Percentiles rank a stretch among this genome's conserved stretches.
Conservation (phyloP, 192 early-diverging fungal genomes). For the Linnemannia elongata region DNA sequence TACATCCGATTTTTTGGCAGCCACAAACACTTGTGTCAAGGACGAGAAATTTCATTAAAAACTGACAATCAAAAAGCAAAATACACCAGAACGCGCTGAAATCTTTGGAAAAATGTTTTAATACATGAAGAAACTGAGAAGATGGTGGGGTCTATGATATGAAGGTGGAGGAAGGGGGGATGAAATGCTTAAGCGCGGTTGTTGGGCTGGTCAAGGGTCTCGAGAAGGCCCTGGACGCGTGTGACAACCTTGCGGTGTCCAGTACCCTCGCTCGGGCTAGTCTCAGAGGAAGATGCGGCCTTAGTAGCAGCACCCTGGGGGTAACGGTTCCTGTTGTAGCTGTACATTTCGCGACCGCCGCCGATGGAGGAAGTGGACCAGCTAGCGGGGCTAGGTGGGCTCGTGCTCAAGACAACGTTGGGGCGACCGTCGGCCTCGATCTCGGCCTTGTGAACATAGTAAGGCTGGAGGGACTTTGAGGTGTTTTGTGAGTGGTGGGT, state of each 20-base stretch:
- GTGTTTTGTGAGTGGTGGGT: slow-evolving; percentile 54
- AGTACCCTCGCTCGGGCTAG: background rate
- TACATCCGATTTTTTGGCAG: background rate
- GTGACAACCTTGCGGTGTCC: slow-evolving; percentile 31
- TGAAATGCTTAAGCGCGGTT: slow-evolving; percentile 20
- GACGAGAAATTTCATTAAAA: slow-evolving; percentile 5
- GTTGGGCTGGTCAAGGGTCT: slow-evolving; percentile 31
- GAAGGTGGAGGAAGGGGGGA: background rate
- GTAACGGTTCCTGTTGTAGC: slow-evolving; percentile 17
- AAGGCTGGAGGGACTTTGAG: slow-evolving; percentile 63
- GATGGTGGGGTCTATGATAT: slow-evolving; percentile 7
- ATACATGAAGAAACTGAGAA: background rate
- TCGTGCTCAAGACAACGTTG: slow-evolving; percentile 48
- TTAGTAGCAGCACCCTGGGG: slow-evolving; percentile 17
- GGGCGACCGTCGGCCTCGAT: slow-evolving; percentile 64
- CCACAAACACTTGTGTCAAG: background rate
- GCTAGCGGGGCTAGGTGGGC: slow-evolving; percentile 11
- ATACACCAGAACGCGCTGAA: background rate
- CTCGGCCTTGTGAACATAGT: slow-evolving; percentile 75
- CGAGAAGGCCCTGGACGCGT: slow-evolving; percentile 41
- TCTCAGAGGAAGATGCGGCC: background rate
- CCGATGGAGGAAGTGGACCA: slow-evolving; percentile 20
- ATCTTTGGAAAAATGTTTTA: background rate
- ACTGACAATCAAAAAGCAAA: background rate
- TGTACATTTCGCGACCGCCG: slow-evolving; percentile 1